A percentile compares a stretch with the other conserved stretches of the same genome.
phyloP scores from a whole-genome alignment of 164 flowering plant genomes.

The Magnolia changhungtana region DNA sequence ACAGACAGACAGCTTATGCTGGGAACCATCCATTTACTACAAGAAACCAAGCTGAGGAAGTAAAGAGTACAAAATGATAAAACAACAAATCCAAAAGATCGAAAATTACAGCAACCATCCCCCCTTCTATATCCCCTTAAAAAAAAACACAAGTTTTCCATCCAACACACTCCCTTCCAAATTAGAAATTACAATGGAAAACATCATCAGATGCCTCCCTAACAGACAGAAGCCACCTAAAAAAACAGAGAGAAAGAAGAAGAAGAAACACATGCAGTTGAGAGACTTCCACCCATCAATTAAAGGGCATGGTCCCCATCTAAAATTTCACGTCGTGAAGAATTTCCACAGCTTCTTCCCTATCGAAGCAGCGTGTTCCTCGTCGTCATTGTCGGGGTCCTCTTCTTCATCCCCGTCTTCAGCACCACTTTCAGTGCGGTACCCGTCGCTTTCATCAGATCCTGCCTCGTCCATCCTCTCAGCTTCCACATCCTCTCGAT shows the following conservation, averaged over 20 bases:
- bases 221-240: not conserved
- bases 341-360: conserved; percentile 79
- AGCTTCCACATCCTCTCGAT: conserved; percentile 16
- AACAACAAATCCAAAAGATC: no score
- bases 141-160: no score
- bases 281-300: not conserved
- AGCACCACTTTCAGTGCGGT: conserved; percentile 16
- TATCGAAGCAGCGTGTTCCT: conserved; percentile 53
- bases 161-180: no score
- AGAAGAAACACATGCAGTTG: conserved; percentile 5
- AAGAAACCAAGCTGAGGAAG: no score
- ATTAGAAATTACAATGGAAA: no score
- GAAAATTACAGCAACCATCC: no score
- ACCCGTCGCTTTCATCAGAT: conserved; percentile 10
- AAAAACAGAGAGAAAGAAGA: no score
- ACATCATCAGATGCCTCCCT: not conserved
- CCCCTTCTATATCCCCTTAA: no score
- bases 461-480: conserved; percentile 26
- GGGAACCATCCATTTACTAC: no score
- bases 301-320: not conserved
- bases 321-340: conserved; percentile 55
- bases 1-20: no score
- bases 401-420: conserved; percentile 28
- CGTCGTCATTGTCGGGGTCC: conserved; percentile 26
- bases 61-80: no score